Evolutionary conservation across 192 early-diverging fungal species (phyloP).

Genomic region (Coemansia sp.): DNA sequence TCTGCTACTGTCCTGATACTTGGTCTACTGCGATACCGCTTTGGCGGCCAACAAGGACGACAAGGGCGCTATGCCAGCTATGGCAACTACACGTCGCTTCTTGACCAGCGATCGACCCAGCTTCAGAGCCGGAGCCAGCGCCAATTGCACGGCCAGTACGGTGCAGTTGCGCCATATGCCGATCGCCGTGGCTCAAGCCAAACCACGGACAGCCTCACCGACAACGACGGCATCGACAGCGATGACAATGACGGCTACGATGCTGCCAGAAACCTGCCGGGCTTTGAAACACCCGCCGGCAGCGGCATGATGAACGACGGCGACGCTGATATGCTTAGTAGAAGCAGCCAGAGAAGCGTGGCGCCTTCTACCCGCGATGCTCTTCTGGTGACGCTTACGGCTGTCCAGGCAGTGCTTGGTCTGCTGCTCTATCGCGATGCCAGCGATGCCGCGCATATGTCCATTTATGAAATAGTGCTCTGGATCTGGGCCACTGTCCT

Average conservation of each 20-base stretch:
- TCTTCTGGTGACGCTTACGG: constrained; percentile 17
- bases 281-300: not conserved
- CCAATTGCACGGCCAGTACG: constrained; percentile 2
- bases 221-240: constrained; percentile 8
- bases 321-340: not conserved
- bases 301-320: not conserved
- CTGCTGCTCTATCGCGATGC: constrained; percentile 8
- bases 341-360: not conserved
- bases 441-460: not conserved
- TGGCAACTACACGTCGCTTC: constrained; percentile 5
- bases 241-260: constrained; percentile 10
- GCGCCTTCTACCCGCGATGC: constrained; percentile 35
- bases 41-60: not conserved
- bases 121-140: not conserved
- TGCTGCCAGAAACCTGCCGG: not conserved
- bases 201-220: not conserved
- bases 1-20: constrained; percentile 17
- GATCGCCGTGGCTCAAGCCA: not conserved
- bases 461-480: constrained; percentile 17
- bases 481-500: constrained; percentile 40
- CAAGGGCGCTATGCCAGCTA: not conserved
- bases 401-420: constrained; percentile 16
- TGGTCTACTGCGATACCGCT: constrained; percentile 14
- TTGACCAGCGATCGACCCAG: constrained; percentile 3
- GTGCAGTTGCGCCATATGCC: constrained; percentile 1